Conservation (phyloP, 1,139 yeast species). For the Kurtzmaniella quercitrusa region DNA sequence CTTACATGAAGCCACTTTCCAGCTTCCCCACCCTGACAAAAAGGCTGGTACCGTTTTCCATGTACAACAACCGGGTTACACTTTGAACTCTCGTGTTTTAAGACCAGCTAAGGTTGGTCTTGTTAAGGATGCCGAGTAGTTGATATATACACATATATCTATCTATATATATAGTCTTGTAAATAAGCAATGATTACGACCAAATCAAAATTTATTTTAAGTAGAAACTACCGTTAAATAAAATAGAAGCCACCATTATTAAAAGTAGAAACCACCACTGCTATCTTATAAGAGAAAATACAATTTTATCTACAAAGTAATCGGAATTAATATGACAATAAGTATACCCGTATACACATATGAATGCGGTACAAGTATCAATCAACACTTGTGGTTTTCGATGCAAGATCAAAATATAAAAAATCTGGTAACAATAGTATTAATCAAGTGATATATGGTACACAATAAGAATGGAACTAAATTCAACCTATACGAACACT, state of each 20-base stretch:
- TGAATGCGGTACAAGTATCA: no score
- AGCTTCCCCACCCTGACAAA: conserved; percentile 81
- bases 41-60: conserved; percentile 92
- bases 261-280: no score
- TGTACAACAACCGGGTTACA: conserved; percentile 89
- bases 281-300: no score
- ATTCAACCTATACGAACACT: conserved; percentile 43
- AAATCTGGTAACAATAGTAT: neutral
- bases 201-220: no score
- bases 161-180: neutral
- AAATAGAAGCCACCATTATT: no score
- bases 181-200: conserved; percentile 1
- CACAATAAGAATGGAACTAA: neutral
- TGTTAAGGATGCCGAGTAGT: conserved; percentile 49
- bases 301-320: no score
- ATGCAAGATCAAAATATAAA: neutral
- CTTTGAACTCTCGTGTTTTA: conserved; percentile 80
- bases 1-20: conserved; percentile 89
- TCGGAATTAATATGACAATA: no score
- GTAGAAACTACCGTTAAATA: no score
- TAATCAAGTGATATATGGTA: neutral
- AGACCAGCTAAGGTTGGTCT: conserved; percentile 97
- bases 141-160: no score
- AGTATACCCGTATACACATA: no score
- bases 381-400: no score